Percentiles rank a stretch among this genome's conserved stretches.
phyloP scores from a whole-genome alignment of 306 rosid species.

The Adenanthera pavonina region DNA sequence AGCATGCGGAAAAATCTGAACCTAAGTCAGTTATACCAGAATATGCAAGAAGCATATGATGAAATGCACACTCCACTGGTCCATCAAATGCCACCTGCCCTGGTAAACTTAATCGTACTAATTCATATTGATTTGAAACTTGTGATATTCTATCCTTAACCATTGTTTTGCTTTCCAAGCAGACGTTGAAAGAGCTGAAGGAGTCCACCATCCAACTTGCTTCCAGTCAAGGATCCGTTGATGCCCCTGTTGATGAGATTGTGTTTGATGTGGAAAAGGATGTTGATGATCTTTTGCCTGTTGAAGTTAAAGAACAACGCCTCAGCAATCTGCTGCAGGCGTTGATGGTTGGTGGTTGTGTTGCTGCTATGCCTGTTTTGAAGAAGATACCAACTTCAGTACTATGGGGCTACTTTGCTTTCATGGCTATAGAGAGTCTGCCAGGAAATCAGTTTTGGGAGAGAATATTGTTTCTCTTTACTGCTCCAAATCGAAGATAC shows the following conservation, averaged over 20 bases:
- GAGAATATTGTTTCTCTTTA: constrained; percentile 66
- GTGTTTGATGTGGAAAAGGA: constrained; percentile 74
- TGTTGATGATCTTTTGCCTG: constrained; percentile 71
- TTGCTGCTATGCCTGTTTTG: constrained; percentile 77
- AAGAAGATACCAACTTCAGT: constrained; percentile 77
- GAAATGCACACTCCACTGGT: constrained; percentile 77
- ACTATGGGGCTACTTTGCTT: constrained; percentile 85
- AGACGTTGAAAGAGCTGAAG: constrained; percentile 71
- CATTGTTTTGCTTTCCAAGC: constrained; percentile 24
- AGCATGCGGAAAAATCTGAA: constrained; percentile 60
- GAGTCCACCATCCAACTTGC: constrained; percentile 67
- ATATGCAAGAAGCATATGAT: constrained; percentile 69
- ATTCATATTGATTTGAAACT: neutral
- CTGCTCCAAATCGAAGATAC: constrained; percentile 82
- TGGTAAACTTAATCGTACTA: constrained; percentile 47
- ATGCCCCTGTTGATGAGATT: constrained; percentile 69
- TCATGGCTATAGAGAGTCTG: constrained; percentile 82
- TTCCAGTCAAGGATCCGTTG: constrained; percentile 62
- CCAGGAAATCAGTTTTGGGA: constrained; percentile 88
- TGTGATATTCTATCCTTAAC: constrained; percentile 5
- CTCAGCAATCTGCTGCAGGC: constrained; percentile 80
- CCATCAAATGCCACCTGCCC: constrained; percentile 61
- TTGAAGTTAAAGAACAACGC: constrained; percentile 83
- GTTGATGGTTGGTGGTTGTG: constrained; percentile 64
- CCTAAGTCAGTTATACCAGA: constrained; percentile 64